Conservation (phyloP, 106 monocot species). For the Ottelia alismoides region DNA sequence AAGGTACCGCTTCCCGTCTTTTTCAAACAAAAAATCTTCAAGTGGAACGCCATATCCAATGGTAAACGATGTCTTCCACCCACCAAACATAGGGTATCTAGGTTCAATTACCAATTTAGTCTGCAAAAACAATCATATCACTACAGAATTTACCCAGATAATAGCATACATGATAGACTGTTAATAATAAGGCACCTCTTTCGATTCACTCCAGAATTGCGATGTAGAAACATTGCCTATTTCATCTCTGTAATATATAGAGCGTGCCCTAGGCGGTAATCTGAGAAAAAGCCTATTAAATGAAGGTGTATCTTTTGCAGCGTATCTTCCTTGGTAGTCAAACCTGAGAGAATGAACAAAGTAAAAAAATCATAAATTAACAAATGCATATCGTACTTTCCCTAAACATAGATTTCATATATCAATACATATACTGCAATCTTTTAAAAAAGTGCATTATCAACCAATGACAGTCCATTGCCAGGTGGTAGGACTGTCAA, state of each 20-base stretch:
- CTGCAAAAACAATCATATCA: too few relatives aligned
- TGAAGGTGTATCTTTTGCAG: conserved; percentile 47
- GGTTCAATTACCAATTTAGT: conserved; percentile 84
- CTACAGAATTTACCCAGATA: too few relatives aligned
- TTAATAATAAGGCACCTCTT: conserved; percentile 65
- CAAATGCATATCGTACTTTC: too few relatives aligned
- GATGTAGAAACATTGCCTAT: conserved; percentile 96
- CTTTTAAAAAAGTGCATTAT: too few relatives aligned
- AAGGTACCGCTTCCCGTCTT: conserved; percentile 57
- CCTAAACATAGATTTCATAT: too few relatives aligned
- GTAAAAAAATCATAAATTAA: too few relatives aligned
- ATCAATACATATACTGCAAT: too few relatives aligned
- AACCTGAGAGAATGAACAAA: conserved; percentile 70
- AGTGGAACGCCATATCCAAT: conserved; percentile 89
- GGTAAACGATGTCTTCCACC: conserved; percentile 92
- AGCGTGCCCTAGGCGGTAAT: conserved; percentile 88
- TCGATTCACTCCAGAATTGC: conserved; percentile 70
- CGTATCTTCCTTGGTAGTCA: conserved; percentile 70
- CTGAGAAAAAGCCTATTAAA: conserved; percentile 62
- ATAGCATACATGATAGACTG: too few relatives aligned
- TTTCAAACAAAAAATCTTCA: conserved; percentile 68
- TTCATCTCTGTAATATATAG: conserved; percentile 97
- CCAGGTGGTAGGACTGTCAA: too few relatives aligned
- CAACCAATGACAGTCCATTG: too few relatives aligned
- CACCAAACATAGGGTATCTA: conserved; percentile 92